These are phyloP conservation scores for Pyrenula massariospora DNA, from an alignment of 495 filamentous ascomycete species.

Conservation along the genomic window DNA sequence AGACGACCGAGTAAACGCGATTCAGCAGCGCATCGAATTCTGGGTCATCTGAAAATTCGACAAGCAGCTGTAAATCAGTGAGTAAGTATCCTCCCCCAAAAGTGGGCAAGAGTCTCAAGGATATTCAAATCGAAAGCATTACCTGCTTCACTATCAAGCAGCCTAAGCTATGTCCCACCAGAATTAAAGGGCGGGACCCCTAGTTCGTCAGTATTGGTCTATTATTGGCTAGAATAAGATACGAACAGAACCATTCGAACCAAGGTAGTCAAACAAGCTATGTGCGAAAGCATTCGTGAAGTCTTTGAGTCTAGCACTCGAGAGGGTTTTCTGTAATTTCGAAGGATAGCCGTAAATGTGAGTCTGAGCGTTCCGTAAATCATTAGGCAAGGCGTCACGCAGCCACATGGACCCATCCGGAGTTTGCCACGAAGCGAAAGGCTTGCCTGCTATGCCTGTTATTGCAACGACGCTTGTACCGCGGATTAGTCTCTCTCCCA, in stretches of 20 bases:
- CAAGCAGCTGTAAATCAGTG: background rate
- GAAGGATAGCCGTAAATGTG: slow-evolving; percentile 28
- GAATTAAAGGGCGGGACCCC: slow-evolving; percentile 17
- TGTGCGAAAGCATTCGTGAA: slow-evolving; percentile 15
- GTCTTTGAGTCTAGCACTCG: slow-evolving; percentile 9
- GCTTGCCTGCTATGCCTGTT: slow-evolving; percentile 19
- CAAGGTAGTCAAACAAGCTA: slow-evolving; percentile 9
- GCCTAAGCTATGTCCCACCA: slow-evolving; percentile 22
- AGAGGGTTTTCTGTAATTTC: slow-evolving; percentile 13
- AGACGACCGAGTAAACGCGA: slow-evolving; percentile 5
- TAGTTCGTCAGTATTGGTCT: too few species aligned
- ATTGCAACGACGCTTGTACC: slow-evolving; percentile 24
- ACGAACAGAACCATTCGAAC: slow-evolving; percentile 1
- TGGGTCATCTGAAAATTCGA: background rate
- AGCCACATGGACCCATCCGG: slow-evolving; percentile 22
- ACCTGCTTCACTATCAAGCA: slow-evolving; percentile 20
- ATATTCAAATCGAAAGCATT: too few species aligned
- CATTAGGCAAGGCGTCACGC: slow-evolving; percentile 20
- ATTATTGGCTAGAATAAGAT: slow-evolving; percentile 4
- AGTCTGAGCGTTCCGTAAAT: slow-evolving; percentile 16
- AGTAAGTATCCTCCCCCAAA: background rate
- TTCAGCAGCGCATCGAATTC: slow-evolving; percentile 2
- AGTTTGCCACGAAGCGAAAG: slow-evolving; percentile 23
- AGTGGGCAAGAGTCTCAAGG: background rate
- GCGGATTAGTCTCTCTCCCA: too few species aligned